Conservation (phyloP, 768 basidiomycete genomes). For the Neoboletus brunneissimus region DNA sequence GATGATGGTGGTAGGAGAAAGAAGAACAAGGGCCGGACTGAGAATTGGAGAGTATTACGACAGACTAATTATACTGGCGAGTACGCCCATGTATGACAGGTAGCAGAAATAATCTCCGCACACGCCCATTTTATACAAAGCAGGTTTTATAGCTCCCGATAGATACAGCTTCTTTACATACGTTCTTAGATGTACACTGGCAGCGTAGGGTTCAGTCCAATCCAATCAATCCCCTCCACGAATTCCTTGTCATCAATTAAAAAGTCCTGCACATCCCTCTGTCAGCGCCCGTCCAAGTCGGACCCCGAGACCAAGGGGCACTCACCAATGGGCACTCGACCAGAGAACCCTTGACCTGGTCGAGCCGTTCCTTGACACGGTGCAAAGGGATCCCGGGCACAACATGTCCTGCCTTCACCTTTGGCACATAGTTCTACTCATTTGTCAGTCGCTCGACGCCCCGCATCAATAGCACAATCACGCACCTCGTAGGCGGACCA, state of each 20-base stretch:
- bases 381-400: constrained; percentile 61
- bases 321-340: constrained; percentile 74
- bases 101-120: constrained; percentile 23
- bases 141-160: background rate
- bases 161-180: constrained; percentile 9
- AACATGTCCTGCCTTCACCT: constrained; percentile 79
- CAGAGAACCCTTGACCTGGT: constrained; percentile 64
- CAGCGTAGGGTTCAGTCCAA: constrained; percentile 68
- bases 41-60: background rate
- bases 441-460: constrained; percentile 5
- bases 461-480: constrained; percentile 22
- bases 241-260: constrained; percentile 77
- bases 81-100: no score
- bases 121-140: background rate
- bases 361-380: constrained; percentile 74
- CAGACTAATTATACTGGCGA: background rate
- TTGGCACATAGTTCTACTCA: constrained; percentile 67
- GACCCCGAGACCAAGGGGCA: constrained; percentile 1
- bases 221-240: constrained; percentile 69
- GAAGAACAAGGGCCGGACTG: background rate
- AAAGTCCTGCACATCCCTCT: constrained; percentile 58
- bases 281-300: constrained; percentile 7
- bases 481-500: constrained; percentile 77
- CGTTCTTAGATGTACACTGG: constrained; percentile 65
- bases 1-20: background rate